Conservation (phyloP, 2,329 filamentous ascomycete species). For the Fusarium ambrosium region DNA sequence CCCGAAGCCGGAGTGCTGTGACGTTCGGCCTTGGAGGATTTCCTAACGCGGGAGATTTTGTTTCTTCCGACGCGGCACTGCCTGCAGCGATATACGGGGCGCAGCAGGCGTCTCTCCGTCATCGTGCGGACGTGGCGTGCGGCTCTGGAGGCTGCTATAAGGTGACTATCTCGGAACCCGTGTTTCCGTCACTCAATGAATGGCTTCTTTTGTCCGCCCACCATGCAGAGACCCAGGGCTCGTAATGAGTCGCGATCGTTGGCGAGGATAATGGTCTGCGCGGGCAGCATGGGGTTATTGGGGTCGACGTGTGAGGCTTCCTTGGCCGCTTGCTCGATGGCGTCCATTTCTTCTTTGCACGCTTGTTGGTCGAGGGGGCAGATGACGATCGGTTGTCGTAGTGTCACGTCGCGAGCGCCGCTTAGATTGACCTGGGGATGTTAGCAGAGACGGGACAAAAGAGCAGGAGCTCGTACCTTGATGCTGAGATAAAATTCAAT, state of each 20-base stretch:
- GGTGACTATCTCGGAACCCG: conserved; percentile 23
- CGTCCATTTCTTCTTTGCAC: conserved; percentile 99
- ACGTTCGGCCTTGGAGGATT: conserved; percentile 12
- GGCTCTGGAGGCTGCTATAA: conserved; percentile 20
- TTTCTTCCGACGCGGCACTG: conserved; percentile 36
- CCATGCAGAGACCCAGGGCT: conserved; percentile 73
- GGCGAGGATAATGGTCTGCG: conserved; percentile 83
- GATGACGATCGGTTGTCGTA: conserved; percentile 94
- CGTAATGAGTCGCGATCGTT: conserved; percentile 76
- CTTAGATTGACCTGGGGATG: conserved; percentile 82
- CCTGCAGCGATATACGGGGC: conserved; percentile 25
- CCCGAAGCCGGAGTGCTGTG: conserved; percentile 12
- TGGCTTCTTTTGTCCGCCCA: conserved; percentile 75
- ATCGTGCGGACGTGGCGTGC: conserved; percentile 25
- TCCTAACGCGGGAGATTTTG: conserved; percentile 28
- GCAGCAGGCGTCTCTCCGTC: conserved; percentile 22
- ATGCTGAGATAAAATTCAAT: conserved; percentile 97
- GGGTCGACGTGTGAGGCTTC: conserved; percentile 90
- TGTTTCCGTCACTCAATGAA: conserved; percentile 67
- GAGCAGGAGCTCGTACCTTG: conserved; percentile 72
- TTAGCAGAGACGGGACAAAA: conserved; percentile 37
- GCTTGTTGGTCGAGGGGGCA: conserved; percentile 95
- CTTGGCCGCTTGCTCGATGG: conserved; percentile 94
- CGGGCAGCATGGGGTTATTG: conserved; percentile 92
- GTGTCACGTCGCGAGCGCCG: conserved; percentile 86